These are phyloP conservation scores for Halophytophthora batemanensis DNA, from an alignment of 352 stramenopile genomes.

Conservation along the genomic window DNA sequence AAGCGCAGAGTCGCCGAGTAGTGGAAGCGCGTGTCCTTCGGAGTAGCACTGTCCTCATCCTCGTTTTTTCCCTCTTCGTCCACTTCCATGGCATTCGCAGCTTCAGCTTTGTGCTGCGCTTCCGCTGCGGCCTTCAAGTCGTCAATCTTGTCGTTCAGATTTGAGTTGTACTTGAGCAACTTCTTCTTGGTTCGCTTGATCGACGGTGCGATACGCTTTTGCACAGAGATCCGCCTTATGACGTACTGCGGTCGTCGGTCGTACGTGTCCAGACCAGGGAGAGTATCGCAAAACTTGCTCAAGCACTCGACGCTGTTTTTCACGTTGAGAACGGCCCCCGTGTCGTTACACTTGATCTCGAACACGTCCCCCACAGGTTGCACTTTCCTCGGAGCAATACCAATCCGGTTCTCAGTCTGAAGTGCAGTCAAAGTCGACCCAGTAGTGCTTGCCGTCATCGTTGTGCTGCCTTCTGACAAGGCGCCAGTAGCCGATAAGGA, in stretches of 20 bases:
- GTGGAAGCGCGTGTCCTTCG: constrained; percentile 38
- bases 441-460: neutral
- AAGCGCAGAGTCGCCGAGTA: constrained; percentile 67
- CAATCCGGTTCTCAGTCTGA: constrained; percentile 11
- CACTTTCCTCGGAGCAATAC: constrained; percentile 10
- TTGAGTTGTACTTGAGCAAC: constrained; percentile 72
- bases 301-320: constrained; percentile 61
- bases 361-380: constrained; percentile 29
- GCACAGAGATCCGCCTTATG: constrained; percentile 62
- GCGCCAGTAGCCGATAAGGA: constrained; percentile 4
- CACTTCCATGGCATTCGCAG: constrained; percentile 8
- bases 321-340: constrained; percentile 59
- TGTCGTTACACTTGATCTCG: constrained; percentile 65
- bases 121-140: constrained; percentile 39
- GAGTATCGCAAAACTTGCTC: constrained; percentile 77
- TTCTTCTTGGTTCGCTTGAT: constrained; percentile 73
- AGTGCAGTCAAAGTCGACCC: constrained; percentile 16
- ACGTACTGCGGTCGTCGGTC: constrained; percentile 75
- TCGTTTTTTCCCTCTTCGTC: constrained; percentile 15
- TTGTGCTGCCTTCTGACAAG: constrained; percentile 1
- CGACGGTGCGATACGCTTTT: constrained; percentile 37
- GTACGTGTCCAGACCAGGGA: constrained; percentile 80
- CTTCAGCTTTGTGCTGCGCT: constrained; percentile 29
- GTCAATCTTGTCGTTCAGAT: constrained; percentile 80
- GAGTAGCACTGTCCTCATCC: constrained; percentile 6